A percentile compares a stretch with the other conserved stretches of the same genome.
phyloP scores from a whole-genome alignment of 257 asterid genomes.

The Eucommia ulmoides region DNA sequence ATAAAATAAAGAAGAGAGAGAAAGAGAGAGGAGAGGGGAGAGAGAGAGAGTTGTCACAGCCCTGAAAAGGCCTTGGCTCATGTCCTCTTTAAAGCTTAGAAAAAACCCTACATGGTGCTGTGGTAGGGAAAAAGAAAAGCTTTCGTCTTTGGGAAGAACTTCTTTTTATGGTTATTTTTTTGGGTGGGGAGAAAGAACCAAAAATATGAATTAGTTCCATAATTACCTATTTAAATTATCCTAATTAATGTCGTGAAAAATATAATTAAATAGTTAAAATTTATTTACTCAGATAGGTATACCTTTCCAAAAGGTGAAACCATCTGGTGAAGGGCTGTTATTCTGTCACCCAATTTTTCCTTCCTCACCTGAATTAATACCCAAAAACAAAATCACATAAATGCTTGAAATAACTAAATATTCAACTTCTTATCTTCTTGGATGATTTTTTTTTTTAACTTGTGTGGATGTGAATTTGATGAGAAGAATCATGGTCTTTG shows the following conservation, averaged over 20 bases:
- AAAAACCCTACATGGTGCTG: slow-evolving; percentile 6
- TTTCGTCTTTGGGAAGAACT: slow-evolving; percentile 6
- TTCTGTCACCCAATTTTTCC: slow-evolving; percentile 72
- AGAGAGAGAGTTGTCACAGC: too few relatives aligned
- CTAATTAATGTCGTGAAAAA: too few relatives aligned
- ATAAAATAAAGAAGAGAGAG: too few relatives aligned
- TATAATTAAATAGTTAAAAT: too few relatives aligned
- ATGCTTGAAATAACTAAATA: slow-evolving; percentile 5
- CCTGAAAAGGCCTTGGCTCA: not conserved
- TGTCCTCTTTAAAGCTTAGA: slow-evolving; percentile 8
- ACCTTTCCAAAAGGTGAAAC: slow-evolving; percentile 96
- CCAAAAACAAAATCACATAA: slow-evolving; percentile 1
- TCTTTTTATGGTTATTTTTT: not conserved
- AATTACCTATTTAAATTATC: too few relatives aligned
- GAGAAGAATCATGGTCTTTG: slow-evolving; percentile 28
- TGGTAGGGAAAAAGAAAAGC: slow-evolving; percentile 9
- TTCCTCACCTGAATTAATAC: slow-evolving; percentile 53
- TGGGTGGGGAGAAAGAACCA: too few relatives aligned
- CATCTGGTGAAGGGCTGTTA: slow-evolving; percentile 80
- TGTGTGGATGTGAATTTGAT: slow-evolving; percentile 52
- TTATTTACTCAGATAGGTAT: too few relatives aligned
- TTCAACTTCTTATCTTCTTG: slow-evolving; percentile 1
- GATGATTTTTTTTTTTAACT: slow-evolving; percentile 2
- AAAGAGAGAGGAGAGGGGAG: too few relatives aligned
- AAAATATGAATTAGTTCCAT: too few relatives aligned